Evolutionary conservation across 257 asterid species (phyloP).

Genomic region (Oldenlandia corymbosa): DNA sequence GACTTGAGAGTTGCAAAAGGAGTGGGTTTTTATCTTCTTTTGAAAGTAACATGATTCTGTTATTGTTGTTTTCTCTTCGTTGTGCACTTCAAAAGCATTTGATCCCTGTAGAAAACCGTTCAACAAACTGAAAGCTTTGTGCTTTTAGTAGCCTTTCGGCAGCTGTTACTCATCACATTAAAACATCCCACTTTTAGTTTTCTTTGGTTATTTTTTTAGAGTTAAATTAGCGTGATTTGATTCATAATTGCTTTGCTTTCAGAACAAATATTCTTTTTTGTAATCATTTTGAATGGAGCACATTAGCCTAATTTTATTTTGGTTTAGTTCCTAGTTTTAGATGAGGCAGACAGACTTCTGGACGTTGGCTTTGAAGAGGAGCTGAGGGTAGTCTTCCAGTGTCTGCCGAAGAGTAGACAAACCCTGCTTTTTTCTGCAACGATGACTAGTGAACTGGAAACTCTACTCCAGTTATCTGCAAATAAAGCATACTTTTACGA

Average conservation of each 20-base stretch:
- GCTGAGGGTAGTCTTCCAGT: slow-evolving; percentile 68
- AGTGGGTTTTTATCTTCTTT: too few relatives aligned
- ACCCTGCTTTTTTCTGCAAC: slow-evolving; percentile 94
- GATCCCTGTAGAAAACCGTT: not conserved
- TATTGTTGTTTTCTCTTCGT: not conserved
- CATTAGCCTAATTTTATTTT: slow-evolving; percentile 3
- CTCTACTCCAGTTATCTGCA: slow-evolving; percentile 74
- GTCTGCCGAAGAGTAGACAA: slow-evolving; percentile 83
- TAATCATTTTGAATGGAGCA: not conserved
- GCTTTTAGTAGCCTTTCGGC: too few relatives aligned
- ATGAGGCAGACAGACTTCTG: slow-evolving; percentile 94
- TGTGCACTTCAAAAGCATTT: not conserved
- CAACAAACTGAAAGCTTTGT: not conserved
- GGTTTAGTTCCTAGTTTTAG: slow-evolving; percentile 85
- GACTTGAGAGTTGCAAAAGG: too few relatives aligned
- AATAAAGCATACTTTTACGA: slow-evolving; percentile 85
- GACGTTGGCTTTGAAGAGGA: slow-evolving; percentile 86
- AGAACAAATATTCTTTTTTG: not conserved
- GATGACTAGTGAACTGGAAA: slow-evolving; percentile 71
- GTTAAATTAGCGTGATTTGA: too few relatives aligned
- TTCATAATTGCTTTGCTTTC: not conserved
- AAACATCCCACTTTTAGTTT: too few relatives aligned
- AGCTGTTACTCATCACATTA: too few relatives aligned
- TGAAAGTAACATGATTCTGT: not conserved
- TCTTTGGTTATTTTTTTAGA: too few relatives aligned